Conservation (phyloP, 441 rosid genomes). For the Eruca vesicaria region DNA sequence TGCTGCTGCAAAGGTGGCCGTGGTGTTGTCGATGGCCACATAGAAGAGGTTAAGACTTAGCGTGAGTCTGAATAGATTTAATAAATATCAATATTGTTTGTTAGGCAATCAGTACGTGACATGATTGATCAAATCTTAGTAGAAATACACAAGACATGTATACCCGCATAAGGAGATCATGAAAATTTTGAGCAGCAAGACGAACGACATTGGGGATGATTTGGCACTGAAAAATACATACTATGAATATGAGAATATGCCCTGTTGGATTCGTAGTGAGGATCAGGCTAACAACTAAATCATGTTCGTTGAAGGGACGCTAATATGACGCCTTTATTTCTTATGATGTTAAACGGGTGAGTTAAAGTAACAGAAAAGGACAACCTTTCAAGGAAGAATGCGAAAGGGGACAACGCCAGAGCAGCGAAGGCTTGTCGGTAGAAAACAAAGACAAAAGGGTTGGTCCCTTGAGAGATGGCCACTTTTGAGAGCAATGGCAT, state of each 20-base stretch:
- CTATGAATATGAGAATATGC: background rate
- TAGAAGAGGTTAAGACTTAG: conserved; percentile 64
- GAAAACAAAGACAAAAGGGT: conserved; percentile 71
- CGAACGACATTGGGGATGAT: conserved; percentile 51
- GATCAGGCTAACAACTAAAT: background rate
- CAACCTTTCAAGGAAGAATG: conserved; percentile 74
- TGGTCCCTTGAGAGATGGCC: conserved; percentile 71
- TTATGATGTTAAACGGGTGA: background rate
- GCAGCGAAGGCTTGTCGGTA: conserved; percentile 73
- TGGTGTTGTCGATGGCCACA: conserved; percentile 61
- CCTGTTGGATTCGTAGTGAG: background rate
- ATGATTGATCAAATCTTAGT: background rate
- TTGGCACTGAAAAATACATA: conserved; percentile 45
- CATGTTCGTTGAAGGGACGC: background rate
- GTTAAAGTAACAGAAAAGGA: background rate
- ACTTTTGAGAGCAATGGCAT: conserved; percentile 80
- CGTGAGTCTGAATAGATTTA: conserved; percentile 48
- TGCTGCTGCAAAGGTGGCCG: conserved; percentile 91
- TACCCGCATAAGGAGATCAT: conserved; percentile 70
- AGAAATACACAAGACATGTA: conserved; percentile 5
- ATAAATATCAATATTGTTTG: background rate
- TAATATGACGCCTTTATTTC: background rate
- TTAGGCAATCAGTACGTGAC: background rate
- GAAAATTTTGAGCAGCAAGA: conserved; percentile 62
- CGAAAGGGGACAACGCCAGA: conserved; percentile 60